Evolutionary conservation across 208 protist species (phyloP).

Genomic region (Trypanosoma lewisi): DNA sequence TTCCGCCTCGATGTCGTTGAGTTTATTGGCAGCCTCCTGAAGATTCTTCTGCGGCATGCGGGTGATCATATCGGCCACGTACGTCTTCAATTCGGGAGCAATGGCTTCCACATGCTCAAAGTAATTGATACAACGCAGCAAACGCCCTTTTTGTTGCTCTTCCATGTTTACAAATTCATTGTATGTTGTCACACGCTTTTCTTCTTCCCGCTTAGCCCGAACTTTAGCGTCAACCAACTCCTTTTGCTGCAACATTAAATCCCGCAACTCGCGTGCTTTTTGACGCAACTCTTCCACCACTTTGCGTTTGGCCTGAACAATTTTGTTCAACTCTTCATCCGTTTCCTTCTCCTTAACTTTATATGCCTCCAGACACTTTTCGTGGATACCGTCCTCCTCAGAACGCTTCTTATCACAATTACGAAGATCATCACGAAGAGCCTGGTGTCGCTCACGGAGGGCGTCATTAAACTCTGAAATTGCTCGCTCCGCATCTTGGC

Average conservation of each 20-base stretch:
- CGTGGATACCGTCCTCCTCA: conserved; percentile 44
- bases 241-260: conserved; percentile 62
- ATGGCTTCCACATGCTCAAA: conserved; percentile 46
- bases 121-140: conserved; percentile 67
- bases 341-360: conserved; percentile 29
- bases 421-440: conserved; percentile 46
- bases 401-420: conserved; percentile 39
- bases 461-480: conserved; percentile 48
- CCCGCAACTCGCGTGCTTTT: conserved; percentile 55
- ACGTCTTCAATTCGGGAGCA: conserved; percentile 47
- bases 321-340: conserved; percentile 25
- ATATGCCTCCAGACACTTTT: conserved; percentile 37
- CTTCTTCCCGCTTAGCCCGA: conserved; percentile 46
- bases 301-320: conserved; percentile 52
- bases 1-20: conserved; percentile 51
- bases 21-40: conserved; percentile 34
- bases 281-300: conserved; percentile 64
- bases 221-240: conserved; percentile 41
- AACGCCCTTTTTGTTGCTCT: conserved; percentile 56
- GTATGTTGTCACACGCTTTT: conserved; percentile 57
- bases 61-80: conserved; percentile 53
- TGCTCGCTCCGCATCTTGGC: conserved; percentile 52
- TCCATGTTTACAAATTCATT: conserved; percentile 75
- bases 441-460: conserved; percentile 36
- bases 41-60: conserved; percentile 46